Evolutionary conservation across 2,329 filamentous ascomycete genomes (phyloP).

Genomic region (Trichoderma hamatum): DNA sequence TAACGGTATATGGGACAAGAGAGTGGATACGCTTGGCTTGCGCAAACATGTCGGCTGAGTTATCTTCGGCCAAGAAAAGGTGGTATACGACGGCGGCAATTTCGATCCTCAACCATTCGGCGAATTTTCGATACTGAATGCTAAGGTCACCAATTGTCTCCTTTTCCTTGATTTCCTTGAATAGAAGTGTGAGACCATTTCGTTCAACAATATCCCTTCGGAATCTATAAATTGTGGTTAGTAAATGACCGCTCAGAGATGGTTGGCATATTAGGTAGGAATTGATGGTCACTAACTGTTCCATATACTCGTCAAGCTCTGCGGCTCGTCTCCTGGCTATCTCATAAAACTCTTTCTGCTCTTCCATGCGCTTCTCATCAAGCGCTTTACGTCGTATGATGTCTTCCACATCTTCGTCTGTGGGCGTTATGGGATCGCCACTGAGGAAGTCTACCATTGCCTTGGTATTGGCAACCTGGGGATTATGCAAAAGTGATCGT

Average conservation of each 20-base stretch:
- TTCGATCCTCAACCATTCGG: constrained; percentile 96
- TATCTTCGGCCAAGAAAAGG: constrained; percentile 95
- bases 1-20: constrained; percentile 84
- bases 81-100: constrained; percentile 96
- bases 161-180: constrained; percentile 91
- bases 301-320: constrained; percentile 97
- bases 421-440: constrained; percentile 69
- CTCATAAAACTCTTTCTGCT: constrained; percentile 94
- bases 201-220: constrained; percentile 67
- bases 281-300: constrained; percentile 62
- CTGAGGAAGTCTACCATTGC: constrained; percentile 85
- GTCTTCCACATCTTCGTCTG: constrained; percentile 81
- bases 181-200: constrained; percentile 88
- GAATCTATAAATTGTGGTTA: constrained; percentile 50
- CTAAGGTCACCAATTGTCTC: constrained; percentile 84
- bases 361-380: constrained; percentile 85
- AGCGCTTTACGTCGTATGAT: constrained; percentile 77
- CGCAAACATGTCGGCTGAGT: constrained; percentile 93
- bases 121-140: constrained; percentile 96
- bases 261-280: background rate
- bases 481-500: constrained; percentile 81
- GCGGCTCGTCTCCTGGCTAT: constrained; percentile 87
- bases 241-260: background rate
- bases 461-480: constrained; percentile 78
- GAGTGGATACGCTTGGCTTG: constrained; percentile 95